A percentile compares a stretch with the other conserved stretches of the same genome.
phyloP scores from a whole-genome alignment of 2,329 filamentous ascomycete genomes.

The Calonectria hawksworthii region DNA sequence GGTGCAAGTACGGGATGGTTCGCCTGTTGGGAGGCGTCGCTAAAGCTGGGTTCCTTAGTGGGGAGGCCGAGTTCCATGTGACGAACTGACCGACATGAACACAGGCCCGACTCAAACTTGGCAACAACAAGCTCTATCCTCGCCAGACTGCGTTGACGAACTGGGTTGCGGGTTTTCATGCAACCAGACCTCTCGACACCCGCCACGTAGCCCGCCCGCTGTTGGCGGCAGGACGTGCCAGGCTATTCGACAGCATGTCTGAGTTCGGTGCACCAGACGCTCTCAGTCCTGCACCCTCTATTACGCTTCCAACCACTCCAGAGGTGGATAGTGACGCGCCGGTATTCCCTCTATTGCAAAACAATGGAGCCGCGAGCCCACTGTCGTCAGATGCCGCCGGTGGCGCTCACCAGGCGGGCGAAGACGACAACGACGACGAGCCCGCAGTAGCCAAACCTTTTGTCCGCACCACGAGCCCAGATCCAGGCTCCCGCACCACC shows the following conservation, averaged over 20 bases:
- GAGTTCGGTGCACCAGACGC: constrained; percentile 42
- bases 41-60: not conserved
- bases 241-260: constrained; percentile 39
- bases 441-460: constrained; percentile 71
- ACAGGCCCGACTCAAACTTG: not conserved
- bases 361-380: constrained; percentile 50
- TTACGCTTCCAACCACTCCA: constrained; percentile 32
- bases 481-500: constrained; percentile 51
- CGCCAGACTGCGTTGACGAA: not conserved
- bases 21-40: not conserved
- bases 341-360: constrained; percentile 53
- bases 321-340: constrained; percentile 42
- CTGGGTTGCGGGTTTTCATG: constrained; percentile 6
- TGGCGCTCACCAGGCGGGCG: constrained; percentile 43
- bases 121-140: constrained; percentile 13
- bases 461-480: constrained; percentile 67
- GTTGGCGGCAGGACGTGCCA: constrained; percentile 27
- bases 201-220: constrained; percentile 5
- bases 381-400: constrained; percentile 44
- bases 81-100: not conserved
- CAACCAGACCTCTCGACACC: not conserved
- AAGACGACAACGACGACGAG: constrained; percentile 72
- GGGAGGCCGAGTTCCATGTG: not conserved
- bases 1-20: not conserved
- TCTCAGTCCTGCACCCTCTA: constrained; percentile 34